Evolutionary conservation across 2,329 filamentous ascomycete species (phyloP), one percentile per base, ranked within the genome.

Genomic region (Sordariomycetes sp.): DNA sequence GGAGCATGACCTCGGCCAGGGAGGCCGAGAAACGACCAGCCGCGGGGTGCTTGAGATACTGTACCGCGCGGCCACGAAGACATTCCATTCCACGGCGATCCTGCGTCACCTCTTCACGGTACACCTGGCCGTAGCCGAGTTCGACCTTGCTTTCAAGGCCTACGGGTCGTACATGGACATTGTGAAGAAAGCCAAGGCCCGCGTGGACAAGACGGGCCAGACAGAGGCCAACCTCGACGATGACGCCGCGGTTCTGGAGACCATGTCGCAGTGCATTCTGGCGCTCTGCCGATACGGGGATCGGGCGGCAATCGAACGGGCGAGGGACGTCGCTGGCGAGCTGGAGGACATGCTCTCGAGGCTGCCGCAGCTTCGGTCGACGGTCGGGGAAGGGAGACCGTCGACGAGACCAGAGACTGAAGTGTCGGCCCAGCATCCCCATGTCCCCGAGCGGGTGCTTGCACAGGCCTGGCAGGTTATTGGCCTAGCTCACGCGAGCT

Each of bases 121-220:
- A 1, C 94, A 99, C 69, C 78, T 93, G 20, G 83, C 90, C 2
- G 78, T 97, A 20, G 90, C 91, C 10, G 93, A 99, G 64, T 97
- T 97, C 63, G 90, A 96, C 59, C 76, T 97, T 54, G 92, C 92
- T 1, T 86, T 96, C 69, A 91, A 91, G 67, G 89, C 94, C 0
- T 89, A 97, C 62, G 88, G 96, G 69, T 92, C 92, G 0, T 99
- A 97, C 70, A 77, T 96, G 43, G 89, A 95, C 58, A 89, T 99
- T 62, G 83, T 96, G 58, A 87, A 86, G 61, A 88, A 88, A 67
- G 90, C 87, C 59, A 96, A 93, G 72, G 89, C 90, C 22, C 82
- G 92, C 48, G 85, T 90, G 3, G 85, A 89, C 65, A 95, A 96
- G 72, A 85, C 83, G 1, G 86, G 89, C 2, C 82, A 90, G 63